Base-by-base conservation (phyloP, 768 basidiomycete species). In the Amanita fuliginea region DNA sequence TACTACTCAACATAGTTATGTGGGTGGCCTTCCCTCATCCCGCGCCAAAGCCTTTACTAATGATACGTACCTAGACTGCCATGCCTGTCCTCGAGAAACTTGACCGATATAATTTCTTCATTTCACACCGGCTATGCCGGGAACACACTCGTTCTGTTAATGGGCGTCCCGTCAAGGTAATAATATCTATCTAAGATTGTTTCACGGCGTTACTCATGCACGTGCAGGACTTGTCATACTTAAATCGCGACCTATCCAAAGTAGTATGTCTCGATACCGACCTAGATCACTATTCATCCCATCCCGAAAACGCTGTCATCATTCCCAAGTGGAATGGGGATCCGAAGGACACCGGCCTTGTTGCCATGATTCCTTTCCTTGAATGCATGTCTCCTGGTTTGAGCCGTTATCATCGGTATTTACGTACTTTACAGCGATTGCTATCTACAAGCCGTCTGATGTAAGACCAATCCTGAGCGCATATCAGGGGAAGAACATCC, bases 311-410 rank as follows among this genome's bases (percentile, higher is more conserved):
- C 57, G 78, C 90, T 0, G 74, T 97, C 50, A 67, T 90, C 42
- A 58, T 98, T 32, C 80, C 83, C 14, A 81, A 82, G 55, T 99
- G 96, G 96, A 78, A 78, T 1, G 95, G 94, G 2, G 78, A 83
- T 46, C 68, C 80, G 0, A 64, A 64, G 67, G 83, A 64, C 62
- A 78, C 71, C 54, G 90, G 87, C 0, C 78, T 98, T 35, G 64
- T 97, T 16, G 83, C 82, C n/a, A 76, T 97, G 74, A 93, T 99
- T 55, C 95, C 95, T 0, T 97, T 98, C 81, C 75, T 99, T 3
- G 96, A 98, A 71, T 92, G 92, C 75, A 59, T 6, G 71, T 63
- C n/a, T 5, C 73, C 58, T 47, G 24, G 32, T 22, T 45, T 18
- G 30, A 43, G 13, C 43, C 53, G 6, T 19, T 44, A 24, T 1